A percentile compares a stretch with the other conserved stretches of the same genome.
These are phyloP conservation scores for Phytophthora fragariaefolia DNA, from an alignment of 352 stramenopile genomes.

Conservation along the genomic window DNA sequence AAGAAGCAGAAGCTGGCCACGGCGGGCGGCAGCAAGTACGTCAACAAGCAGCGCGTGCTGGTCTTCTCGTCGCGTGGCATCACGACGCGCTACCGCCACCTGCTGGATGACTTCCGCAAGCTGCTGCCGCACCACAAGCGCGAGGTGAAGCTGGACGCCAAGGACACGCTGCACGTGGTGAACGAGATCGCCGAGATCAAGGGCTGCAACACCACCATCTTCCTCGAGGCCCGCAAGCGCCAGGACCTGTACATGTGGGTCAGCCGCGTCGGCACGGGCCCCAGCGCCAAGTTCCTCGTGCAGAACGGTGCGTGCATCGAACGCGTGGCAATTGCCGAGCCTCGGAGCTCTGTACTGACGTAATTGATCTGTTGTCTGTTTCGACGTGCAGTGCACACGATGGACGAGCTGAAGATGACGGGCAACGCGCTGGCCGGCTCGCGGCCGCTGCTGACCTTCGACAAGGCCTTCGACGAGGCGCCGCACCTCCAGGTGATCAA, in stretches of 20 bases:
- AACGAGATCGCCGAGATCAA: constrained; percentile 99
- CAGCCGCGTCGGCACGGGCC: constrained; percentile 94
- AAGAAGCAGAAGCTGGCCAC: constrained; percentile 50
- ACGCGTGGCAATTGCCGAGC: not conserved
- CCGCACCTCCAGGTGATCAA: constrained; percentile 97
- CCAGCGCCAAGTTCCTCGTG: constrained; percentile 98
- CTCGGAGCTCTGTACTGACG: not conserved
- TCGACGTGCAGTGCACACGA: constrained; percentile 97
- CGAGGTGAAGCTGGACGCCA: constrained; percentile 98
- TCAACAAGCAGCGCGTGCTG: constrained; percentile 94
- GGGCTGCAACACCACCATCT: constrained; percentile 97
- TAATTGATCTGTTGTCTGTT: constrained; percentile 1
- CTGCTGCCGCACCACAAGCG: constrained; percentile 99
- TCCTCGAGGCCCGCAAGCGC: constrained; percentile 97
- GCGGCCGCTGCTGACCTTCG: constrained; percentile 97
- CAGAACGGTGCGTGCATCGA: constrained; percentile 90
- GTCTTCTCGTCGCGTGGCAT: constrained; percentile 94
- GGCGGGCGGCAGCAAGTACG: constrained; percentile 59
- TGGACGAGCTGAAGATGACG: constrained; percentile 99
- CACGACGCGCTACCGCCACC: constrained; percentile 96
- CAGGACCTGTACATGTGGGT: constrained; percentile 99
- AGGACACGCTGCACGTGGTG: constrained; percentile 94
- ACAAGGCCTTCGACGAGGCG: constrained; percentile 91
- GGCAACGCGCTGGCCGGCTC: constrained; percentile 98
- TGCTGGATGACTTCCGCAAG: constrained; percentile 98